Percentiles rank a stretch among this genome's conserved stretches.
These are phyloP conservation scores for Trametes sanguinea DNA, from an alignment of 768 basidiomycete genomes.

Conservation along the genomic window DNA sequence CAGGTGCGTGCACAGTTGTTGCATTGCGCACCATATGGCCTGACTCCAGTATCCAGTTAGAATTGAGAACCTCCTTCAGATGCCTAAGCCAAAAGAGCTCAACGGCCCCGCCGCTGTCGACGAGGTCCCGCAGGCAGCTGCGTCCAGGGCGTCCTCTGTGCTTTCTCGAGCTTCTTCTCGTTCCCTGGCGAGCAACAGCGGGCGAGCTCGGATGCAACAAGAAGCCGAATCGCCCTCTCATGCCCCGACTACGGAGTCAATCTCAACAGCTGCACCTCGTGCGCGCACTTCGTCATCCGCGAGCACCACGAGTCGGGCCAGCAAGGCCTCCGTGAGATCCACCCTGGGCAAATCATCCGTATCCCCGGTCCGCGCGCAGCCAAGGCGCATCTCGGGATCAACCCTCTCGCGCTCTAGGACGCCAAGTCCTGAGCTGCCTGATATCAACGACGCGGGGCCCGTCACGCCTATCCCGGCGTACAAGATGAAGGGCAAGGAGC, in stretches of 20 bases:
- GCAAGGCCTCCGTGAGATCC: slow-evolving; percentile 18
- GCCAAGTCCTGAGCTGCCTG: slow-evolving; percentile 27
- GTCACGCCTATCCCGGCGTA: slow-evolving; percentile 36
- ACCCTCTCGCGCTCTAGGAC: slow-evolving; percentile 22
- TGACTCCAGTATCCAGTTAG: slow-evolving; percentile 4
- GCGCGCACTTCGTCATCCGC: slow-evolving; percentile 20
- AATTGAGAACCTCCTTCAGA: slow-evolving; percentile 20
- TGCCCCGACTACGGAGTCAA: slow-evolving; percentile 9
- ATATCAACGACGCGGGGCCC: slow-evolving; percentile 25
- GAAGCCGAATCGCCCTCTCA: neutral
- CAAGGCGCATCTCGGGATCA: slow-evolving; percentile 14
- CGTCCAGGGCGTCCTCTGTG: slow-evolving; percentile 4
- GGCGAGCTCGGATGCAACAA: neutral
- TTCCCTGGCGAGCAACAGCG: neutral
- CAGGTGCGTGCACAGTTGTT: slow-evolving; percentile 12
- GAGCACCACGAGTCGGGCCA: slow-evolving; percentile 6
- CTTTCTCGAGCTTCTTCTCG: slow-evolving; percentile 19
- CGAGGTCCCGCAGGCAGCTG: neutral
- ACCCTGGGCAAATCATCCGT: neutral
- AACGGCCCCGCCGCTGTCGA: neutral
- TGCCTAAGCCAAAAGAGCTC: slow-evolving; percentile 21
- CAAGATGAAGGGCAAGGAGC: slow-evolving; percentile 27
- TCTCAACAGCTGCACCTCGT: slow-evolving; percentile 9
- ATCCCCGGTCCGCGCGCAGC: slow-evolving; percentile 6
- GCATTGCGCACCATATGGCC: too few species aligned